Evolutionary conservation across 352 stramenopile genomes (phyloP), one percentile per base, ranked within the genome.

Genomic region (Phytophthora vignae): DNA sequence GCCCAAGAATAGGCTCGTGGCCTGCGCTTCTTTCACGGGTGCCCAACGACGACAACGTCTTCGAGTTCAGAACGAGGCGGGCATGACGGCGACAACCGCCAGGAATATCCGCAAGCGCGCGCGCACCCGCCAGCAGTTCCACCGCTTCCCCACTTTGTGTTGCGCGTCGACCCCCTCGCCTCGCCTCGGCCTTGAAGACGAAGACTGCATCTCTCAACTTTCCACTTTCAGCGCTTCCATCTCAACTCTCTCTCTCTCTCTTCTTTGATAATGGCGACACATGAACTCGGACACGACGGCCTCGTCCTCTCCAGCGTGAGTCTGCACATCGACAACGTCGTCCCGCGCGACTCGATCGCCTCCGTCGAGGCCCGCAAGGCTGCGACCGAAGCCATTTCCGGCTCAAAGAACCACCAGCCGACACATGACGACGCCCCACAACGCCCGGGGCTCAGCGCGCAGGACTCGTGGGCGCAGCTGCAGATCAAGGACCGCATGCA

Each of bases 401-500:
- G 4, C 17, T 56, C 48, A 33, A 61, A n/a, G 17, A 22, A 27
- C 22, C 22, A 71, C 42, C 42, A 74, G 22, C 40, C 31, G 15
- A 50, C 52, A 22, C 55, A 29, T 56, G 59, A 38, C 52, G 71
- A 25, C 57, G 53, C 17, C 54, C 60, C 25, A 12, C 55, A 48
- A 55, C 65, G 65, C 36, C 65, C 64, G 33, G 27, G 53, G 12
- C 38, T 75, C 55, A 60, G 60, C 59, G 46, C 63, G 58, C 49
- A 79, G 48, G 71, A 82, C 31, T 74, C 80, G 10, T 92, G 85
- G 85, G 81, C 76, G 1, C 60, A 85, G 7, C 31, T 84, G 25
- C 85, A 93, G 56, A 46, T 80, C 19, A 58, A 79, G 17, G 85
- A 94, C 60, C 80, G 84, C 14, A 84, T 90, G 81, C 63, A 64